These are phyloP conservation scores for Podosphaera fusca DNA, from an alignment of 2,329 filamentous ascomycete species.

Conservation along the genomic window DNA sequence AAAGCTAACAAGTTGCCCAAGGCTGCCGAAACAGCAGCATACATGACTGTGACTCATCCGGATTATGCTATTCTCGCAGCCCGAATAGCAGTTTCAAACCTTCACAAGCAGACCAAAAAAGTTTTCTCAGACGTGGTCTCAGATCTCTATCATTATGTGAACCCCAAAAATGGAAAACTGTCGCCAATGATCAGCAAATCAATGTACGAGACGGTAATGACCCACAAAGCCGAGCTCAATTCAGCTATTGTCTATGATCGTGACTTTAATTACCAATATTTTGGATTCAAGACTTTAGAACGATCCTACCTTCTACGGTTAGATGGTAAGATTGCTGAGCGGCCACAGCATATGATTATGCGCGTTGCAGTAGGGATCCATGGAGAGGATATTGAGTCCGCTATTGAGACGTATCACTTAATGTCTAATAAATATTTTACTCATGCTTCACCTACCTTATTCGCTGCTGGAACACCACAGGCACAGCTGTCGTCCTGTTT, in stretches of 20 bases:
- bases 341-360: constrained; percentile 99
- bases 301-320: constrained; percentile 92
- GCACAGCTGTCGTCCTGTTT: constrained; percentile 95
- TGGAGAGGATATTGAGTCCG: constrained; percentile 81
- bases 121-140: constrained; percentile 91
- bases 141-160: constrained; percentile 88
- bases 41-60: constrained; percentile 98
- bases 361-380: constrained; percentile 94
- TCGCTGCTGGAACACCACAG: constrained; percentile 90
- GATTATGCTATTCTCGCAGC: constrained; percentile 97
- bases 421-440: constrained; percentile 99
- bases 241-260: constrained; percentile 98
- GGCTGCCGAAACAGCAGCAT: constrained; percentile 96
- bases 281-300: constrained; percentile 98
- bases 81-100: constrained; percentile 94
- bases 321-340: constrained; percentile 85
- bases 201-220: constrained; percentile 84
- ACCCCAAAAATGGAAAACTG: constrained; percentile 63
- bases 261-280: constrained; percentile 99
- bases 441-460: constrained; percentile 89
- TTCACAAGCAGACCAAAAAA: constrained; percentile 99
- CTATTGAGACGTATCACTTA: constrained; percentile 92
- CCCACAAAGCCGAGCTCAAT: constrained; percentile 89
- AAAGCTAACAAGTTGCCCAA: constrained; percentile 19
- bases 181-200: constrained; percentile 90